Conservation (phyloP, 331 rosid species). For the Acacia pycnantha region DNA sequence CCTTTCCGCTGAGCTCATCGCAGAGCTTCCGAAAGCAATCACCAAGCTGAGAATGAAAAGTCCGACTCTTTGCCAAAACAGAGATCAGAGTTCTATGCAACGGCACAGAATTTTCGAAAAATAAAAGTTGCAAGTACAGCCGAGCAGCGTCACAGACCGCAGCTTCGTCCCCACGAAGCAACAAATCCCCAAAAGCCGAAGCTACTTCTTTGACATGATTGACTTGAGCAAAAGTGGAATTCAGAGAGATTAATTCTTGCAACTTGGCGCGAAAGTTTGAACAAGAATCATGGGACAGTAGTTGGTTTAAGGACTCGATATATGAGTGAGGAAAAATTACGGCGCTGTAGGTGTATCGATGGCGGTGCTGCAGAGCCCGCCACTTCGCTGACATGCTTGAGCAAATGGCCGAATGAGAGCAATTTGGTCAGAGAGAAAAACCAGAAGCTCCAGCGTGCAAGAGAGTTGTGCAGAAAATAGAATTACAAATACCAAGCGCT, state of each 20-base stretch:
- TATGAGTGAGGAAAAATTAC: constrained; percentile 61
- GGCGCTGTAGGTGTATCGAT: constrained; percentile 91
- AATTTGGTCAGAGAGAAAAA: not conserved
- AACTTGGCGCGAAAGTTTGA: constrained; percentile 56
- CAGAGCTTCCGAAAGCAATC: constrained; percentile 49
- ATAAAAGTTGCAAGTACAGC: constrained; percentile 66
- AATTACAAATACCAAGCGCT: not conserved
- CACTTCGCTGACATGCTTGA: constrained; percentile 88
- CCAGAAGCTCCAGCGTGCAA: not conserved
- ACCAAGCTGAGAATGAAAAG: constrained; percentile 36
- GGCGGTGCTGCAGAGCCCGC: constrained; percentile 99
- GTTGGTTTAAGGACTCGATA: constrained; percentile 41
- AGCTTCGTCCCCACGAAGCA: constrained; percentile 37
- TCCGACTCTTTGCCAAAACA: constrained; percentile 51
- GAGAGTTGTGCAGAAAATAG: not conserved
- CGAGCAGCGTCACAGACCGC: constrained; percentile 39
- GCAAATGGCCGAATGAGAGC: not conserved
- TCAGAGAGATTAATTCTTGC: constrained; percentile 51
- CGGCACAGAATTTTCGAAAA: constrained; percentile 75
- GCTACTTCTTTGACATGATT: constrained; percentile 59
- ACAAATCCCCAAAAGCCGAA: constrained; percentile 41
- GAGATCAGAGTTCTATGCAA: constrained; percentile 73
- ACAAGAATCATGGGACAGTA: constrained; percentile 14
- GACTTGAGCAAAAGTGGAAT: constrained; percentile 86
- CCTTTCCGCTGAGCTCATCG: constrained; percentile 39